Evolutionary conservation across 805 yeast genomes (phyloP), one percentile per base, ranked within the genome.

Genomic region (Isabelozyma gotoi): DNA sequence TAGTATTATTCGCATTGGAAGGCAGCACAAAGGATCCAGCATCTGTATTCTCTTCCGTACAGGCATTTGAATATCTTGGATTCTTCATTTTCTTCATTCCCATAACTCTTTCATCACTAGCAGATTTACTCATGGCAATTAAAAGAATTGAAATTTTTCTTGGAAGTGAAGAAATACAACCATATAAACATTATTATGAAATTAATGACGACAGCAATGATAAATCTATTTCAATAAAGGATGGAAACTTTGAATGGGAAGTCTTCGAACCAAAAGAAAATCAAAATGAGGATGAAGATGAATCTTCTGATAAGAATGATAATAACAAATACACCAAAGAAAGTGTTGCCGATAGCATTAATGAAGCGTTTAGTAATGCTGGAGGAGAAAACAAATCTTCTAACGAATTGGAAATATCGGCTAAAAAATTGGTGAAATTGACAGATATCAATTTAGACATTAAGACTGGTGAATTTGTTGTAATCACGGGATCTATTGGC

Each of bases 401-500:
- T 1, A 88, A 87, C 55, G 74, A 74, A 44, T 88, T 96, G 96
- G 85, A 80, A 41, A 19, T 52, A 3, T 62, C 57, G 39, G 55
- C 47, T 14, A 48, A 57, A 44, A 57, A 64, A n/a, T 14, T 31
- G 16, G 2, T 31, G 14, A 31, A 31, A 38, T 55, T 82, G 56
- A 44, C 52, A 35, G 51, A 83, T 54, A 61, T 88, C 45, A 71
- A 81, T 49, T 60, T 88, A 16, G 57, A 63, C 1, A 68, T 88
- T 37, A 62, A 69, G 35, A 77, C 76, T 44, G 86, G 87, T 17
- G 96, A 88, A 56, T 79, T 90, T 40, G 67, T 88, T 6, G 84
- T 85, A 46, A 74, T 87, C 19, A 85, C 92, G 0, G 96, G 96
- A 12, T 64, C 83, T 1, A 85, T 88, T 55, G 96, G 96, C 2